Evolutionary conservation across 1,284 basidiomycete species (phyloP).

Genomic region (Stygiomarasmius scandens): DNA sequence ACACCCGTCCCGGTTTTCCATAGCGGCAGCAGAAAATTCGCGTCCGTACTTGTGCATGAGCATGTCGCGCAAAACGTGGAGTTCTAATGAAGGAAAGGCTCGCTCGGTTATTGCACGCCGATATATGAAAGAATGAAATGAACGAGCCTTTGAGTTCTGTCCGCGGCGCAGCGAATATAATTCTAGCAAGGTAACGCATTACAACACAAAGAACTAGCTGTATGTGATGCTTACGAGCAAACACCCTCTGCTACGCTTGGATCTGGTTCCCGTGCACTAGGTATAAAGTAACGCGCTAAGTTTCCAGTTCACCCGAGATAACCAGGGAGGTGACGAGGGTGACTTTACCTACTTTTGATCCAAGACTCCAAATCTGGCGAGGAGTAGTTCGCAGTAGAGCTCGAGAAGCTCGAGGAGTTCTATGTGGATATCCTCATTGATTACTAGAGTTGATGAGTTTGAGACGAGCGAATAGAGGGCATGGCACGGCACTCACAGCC

Average conservation of each 20-base stretch:
- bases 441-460: too few species aligned
- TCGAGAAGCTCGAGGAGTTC: slow-evolving; percentile 92
- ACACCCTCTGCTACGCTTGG: slow-evolving; percentile 77
- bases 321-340: slow-evolving; percentile 4
- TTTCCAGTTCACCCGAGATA: slow-evolving; percentile 10
- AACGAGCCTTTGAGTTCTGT: slow-evolving; percentile 84
- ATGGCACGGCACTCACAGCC: slow-evolving; percentile 66
- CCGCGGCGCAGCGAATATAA: slow-evolving; percentile 89
- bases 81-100: slow-evolving; percentile 52
- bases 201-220: not conserved
- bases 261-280: slow-evolving; percentile 82
- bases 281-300: too few species aligned
- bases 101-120: slow-evolving; percentile 5
- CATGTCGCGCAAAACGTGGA: slow-evolving; percentile 89
- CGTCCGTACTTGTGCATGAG: slow-evolving; percentile 93
- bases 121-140: slow-evolving; percentile 2
- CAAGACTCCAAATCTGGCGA: slow-evolving; percentile 89
- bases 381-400: slow-evolving; percentile 90
- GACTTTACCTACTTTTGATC: slow-evolving; percentile 74
- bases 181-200: slow-evolving; percentile 42
- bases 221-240: slow-evolving; percentile 29
- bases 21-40: slow-evolving; percentile 77
- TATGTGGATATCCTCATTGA: slow-evolving; percentile 83
- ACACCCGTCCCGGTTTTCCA: slow-evolving; percentile 82
- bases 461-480: not conserved